These are phyloP conservation scores for Lotmaria passim DNA, from an alignment of 208 protist species.

Conservation along the genomic window DNA sequence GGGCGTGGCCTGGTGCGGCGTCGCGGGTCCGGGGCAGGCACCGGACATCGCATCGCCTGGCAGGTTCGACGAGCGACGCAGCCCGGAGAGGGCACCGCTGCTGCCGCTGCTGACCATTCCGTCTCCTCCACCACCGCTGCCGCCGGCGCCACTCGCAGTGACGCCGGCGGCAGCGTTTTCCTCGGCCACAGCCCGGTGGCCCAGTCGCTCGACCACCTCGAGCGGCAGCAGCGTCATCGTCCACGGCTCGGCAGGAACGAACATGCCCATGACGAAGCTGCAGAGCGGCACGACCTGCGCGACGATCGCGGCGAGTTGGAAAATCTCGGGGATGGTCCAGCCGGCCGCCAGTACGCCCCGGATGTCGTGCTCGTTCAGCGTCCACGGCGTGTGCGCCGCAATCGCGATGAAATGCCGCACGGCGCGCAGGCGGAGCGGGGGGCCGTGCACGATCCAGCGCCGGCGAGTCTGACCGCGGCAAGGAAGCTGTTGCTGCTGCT, in stretches of 20 bases:
- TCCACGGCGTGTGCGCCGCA: conserved; percentile 83
- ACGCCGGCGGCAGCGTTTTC: neutral
- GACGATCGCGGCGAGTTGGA: conserved; percentile 74
- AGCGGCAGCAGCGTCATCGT: conserved; percentile 60
- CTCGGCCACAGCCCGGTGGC: conserved; percentile 31
- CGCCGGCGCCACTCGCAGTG: neutral
- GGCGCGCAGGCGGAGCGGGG: conserved; percentile 55
- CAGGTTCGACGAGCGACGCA: conserved; percentile 6
- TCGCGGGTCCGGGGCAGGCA: conserved; percentile 18
- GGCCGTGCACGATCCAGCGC: conserved; percentile 68
- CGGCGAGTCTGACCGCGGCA: conserved; percentile 22
- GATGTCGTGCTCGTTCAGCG: conserved; percentile 51
- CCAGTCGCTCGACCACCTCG: conserved; percentile 35
- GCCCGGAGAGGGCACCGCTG: conserved; percentile 4
- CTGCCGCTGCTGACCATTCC: conserved; percentile 19
- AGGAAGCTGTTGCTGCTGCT: neutral
- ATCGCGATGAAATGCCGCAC: conserved; percentile 77
- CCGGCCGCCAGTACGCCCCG: conserved; percentile 47
- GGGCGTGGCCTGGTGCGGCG: neutral
- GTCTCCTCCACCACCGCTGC: conserved; percentile 2
- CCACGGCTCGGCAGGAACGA: conserved; percentile 77
- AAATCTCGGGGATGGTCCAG: conserved; percentile 83
- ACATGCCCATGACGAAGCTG: conserved; percentile 80
- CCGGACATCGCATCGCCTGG: neutral
- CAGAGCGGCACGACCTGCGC: conserved; percentile 74